Evolutionary conservation across 192 early-diverging fungal species (phyloP).

Genomic region (Backusella circina): DNA sequence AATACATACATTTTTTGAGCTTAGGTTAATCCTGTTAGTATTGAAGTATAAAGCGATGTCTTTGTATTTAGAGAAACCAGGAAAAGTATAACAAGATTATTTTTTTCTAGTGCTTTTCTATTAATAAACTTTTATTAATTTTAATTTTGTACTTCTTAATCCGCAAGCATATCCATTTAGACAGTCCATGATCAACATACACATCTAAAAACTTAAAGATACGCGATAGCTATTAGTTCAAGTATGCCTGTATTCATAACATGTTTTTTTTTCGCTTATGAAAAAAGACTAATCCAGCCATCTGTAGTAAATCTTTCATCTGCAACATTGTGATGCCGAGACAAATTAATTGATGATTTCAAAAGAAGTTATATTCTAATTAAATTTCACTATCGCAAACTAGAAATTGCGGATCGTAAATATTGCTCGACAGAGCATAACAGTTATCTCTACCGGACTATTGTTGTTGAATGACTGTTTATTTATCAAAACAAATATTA

Average conservation of each 20-base stretch:
- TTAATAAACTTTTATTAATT: neutral
- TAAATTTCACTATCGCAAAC: too few species aligned
- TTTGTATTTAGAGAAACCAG: constrained; percentile 7
- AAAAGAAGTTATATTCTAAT: too few species aligned
- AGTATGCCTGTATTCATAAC: neutral
- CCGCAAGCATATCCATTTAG: neutral
- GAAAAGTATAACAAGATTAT: neutral
- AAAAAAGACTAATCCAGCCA: neutral
- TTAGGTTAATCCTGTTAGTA: constrained; percentile 8
- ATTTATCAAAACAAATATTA: too few species aligned
- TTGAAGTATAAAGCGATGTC: neutral
- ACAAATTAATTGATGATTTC: too few species aligned
- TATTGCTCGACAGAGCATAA: too few species aligned
- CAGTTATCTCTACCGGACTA: too few species aligned
- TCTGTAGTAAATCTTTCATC: too few species aligned
- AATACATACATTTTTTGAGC: too few species aligned
- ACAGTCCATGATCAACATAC: constrained; percentile 1
- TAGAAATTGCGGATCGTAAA: too few species aligned
- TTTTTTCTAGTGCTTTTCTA: too few species aligned
- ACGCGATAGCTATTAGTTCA: constrained; percentile 2
- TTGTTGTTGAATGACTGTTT: too few species aligned
- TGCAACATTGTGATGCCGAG: too few species aligned
- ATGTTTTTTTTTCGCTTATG: constrained; percentile 6
- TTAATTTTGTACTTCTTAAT: neutral
- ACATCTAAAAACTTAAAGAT: neutral